A percentile compares a stretch with the other conserved stretches of the same genome.
Conservation (phyloP, 176 grass and related monocot genomes). For the Bromus sterilis region DNA sequence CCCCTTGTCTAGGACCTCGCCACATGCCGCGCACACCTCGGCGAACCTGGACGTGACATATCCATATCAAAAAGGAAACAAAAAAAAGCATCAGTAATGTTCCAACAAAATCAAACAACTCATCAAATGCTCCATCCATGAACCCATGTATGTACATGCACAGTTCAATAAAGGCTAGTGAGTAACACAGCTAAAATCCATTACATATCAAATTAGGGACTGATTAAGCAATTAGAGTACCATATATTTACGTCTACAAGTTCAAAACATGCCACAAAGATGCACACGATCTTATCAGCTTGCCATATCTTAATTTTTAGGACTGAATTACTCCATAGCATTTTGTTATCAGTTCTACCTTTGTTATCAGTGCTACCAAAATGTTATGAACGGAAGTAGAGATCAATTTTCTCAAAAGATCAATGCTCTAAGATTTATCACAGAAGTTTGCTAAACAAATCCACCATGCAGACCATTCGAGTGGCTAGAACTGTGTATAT, state of each 20-base stretch:
- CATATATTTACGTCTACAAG: background rate
- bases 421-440: background rate
- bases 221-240: too few relatives aligned
- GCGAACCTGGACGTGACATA: constrained; percentile 52
- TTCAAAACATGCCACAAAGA: background rate
- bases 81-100: too few relatives aligned
- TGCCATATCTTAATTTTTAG: background rate
- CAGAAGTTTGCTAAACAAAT: background rate
- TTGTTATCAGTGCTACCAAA: too few relatives aligned
- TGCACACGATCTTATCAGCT: background rate
- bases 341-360: background rate
- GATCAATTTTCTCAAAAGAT: background rate
- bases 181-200: too few relatives aligned
- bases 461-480: background rate
- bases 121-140: too few relatives aligned
- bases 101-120: too few relatives aligned
- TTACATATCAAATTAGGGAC: too few relatives aligned
- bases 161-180: too few relatives aligned
- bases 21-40: constrained; percentile 67
- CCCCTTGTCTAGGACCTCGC: constrained; percentile 55
- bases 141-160: too few relatives aligned
- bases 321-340: background rate
- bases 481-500: background rate
- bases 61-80: too few relatives aligned
- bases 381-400: background rate